A percentile compares a stretch with the other conserved stretches of the same genome.
phyloP scores from a whole-genome alignment of 1,284 basidiomycete species.

The Flammula alnicola region DNA sequence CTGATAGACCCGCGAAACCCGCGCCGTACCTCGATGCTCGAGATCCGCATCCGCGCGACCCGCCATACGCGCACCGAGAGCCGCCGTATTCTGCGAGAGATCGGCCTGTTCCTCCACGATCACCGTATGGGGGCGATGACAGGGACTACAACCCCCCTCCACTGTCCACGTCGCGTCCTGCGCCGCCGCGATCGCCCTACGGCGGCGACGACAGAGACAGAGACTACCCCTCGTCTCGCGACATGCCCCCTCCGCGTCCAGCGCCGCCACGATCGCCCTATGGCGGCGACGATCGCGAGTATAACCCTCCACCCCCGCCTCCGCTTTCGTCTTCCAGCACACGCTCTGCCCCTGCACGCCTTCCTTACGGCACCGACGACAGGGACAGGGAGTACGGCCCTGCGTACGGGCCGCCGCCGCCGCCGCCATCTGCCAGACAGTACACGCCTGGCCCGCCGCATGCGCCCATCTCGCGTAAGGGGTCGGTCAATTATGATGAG shows the following conservation, averaged over 20 bases:
- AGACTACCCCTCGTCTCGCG: constrained; percentile 3
- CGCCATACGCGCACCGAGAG: constrained; percentile 7
- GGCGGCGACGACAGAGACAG: constrained; percentile 4
- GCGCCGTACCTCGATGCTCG: constrained; percentile 13
- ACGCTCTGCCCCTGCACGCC: not conserved
- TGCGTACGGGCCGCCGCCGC: not conserved
- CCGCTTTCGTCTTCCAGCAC: not conserved
- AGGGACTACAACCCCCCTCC: constrained; percentile 21
- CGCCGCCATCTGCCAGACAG: not conserved
- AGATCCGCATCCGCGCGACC: constrained; percentile 15
- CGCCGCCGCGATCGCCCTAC: constrained; percentile 3
- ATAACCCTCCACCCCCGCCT: constrained; percentile 5
- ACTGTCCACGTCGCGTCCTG: constrained; percentile 3
- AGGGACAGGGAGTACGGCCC: not conserved
- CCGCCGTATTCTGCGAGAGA: constrained; percentile 11
- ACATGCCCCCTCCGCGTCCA: constrained; percentile 5
- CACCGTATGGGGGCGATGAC: constrained; percentile 20
- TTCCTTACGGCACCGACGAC: constrained; percentile 6
- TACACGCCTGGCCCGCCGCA: constrained; percentile 8
- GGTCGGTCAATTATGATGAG: constrained; percentile 22
- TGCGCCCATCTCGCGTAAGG: constrained; percentile 16
- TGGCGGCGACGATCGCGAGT: constrained; percentile 9
- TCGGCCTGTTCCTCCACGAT: constrained; percentile 15
- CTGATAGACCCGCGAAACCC: constrained; percentile 12
- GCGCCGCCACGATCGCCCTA: not conserved